Evolutionary conservation across 164 flowering plant genomes (phyloP).

Genomic region (Vitis labrusca): DNA sequence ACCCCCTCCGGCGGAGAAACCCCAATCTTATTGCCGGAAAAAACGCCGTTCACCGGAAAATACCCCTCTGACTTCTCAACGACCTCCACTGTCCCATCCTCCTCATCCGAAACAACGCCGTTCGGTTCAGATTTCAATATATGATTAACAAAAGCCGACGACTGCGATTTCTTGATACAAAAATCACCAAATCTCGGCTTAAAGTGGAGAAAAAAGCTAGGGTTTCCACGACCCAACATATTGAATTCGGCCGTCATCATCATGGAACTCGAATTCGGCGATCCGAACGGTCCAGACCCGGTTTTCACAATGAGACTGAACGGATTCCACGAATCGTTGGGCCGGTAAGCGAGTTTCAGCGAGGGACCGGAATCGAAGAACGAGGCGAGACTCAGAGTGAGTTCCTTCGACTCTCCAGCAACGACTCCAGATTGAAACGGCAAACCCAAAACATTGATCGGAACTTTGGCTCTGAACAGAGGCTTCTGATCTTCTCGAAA

Average conservation of each 20-base stretch:
- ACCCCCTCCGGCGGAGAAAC: constrained; percentile 7
- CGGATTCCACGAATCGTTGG: constrained; percentile 67
- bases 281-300: constrained; percentile 65
- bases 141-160: constrained; percentile 20
- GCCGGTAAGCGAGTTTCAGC: constrained; percentile 55
- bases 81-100: constrained; percentile 29
- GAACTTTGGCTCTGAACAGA: constrained; percentile 61
- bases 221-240: constrained; percentile 45
- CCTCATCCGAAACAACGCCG: constrained; percentile 22
- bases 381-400: constrained; percentile 54
- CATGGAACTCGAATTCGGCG: constrained; percentile 61
- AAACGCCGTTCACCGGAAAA: constrained; percentile 1
- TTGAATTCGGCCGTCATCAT: constrained; percentile 73
- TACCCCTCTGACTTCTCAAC: constrained; percentile 18
- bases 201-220: constrained; percentile 64
- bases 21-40: constrained; percentile 14
- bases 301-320: constrained; percentile 62
- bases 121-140: neutral
- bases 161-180: constrained; percentile 48
- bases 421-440: constrained; percentile 67
- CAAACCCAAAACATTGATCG: constrained; percentile 55
- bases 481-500: constrained; percentile 80
- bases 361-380: constrained; percentile 71
- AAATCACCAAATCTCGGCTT: constrained; percentile 71
- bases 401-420: constrained; percentile 69